Evolutionary conservation across 2,329 filamentous ascomycete species (phyloP).

Genomic region (Epichloe brachyelytri): DNA sequence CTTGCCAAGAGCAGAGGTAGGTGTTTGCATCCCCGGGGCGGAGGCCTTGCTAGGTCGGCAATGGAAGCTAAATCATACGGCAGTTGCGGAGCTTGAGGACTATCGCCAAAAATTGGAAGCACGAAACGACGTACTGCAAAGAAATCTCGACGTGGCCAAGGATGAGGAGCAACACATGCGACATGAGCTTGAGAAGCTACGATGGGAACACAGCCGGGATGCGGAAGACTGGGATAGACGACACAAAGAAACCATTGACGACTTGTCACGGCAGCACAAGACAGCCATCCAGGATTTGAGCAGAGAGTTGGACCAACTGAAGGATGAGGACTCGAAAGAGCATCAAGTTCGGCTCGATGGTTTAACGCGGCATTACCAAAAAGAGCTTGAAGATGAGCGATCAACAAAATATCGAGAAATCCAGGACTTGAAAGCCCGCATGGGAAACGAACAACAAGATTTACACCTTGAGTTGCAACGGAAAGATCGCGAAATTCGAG

Average conservation of each 20-base stretch:
- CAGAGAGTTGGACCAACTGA: constrained; percentile 31
- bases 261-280: constrained; percentile 23
- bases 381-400: constrained; percentile 54
- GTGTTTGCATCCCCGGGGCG: constrained; percentile 11
- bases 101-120: constrained; percentile 33
- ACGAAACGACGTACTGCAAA: constrained; percentile 39
- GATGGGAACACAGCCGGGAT: constrained; percentile 32
- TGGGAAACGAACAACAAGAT: constrained; percentile 39
- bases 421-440: constrained; percentile 44
- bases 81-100: constrained; percentile 36
- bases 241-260: constrained; percentile 22
- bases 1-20: constrained; percentile 63
- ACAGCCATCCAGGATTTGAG: constrained; percentile 22
- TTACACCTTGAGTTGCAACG: constrained; percentile 32
- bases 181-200: constrained; percentile 24
- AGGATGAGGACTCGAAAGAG: constrained; percentile 36
- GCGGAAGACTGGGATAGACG: constrained; percentile 35
- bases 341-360: constrained; percentile 58
- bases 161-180: constrained; percentile 23
- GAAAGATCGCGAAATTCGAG: constrained; percentile 42
- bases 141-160: constrained; percentile 42
- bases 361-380: constrained; percentile 47
- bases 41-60: neutral
- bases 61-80: constrained; percentile 7
- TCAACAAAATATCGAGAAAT: constrained; percentile 46